A percentile compares a stretch with the other conserved stretches of the same genome.
phyloP scores from a whole-genome alignment of 495 filamentous ascomycete species.

The Podospora appendiculata region DNA sequence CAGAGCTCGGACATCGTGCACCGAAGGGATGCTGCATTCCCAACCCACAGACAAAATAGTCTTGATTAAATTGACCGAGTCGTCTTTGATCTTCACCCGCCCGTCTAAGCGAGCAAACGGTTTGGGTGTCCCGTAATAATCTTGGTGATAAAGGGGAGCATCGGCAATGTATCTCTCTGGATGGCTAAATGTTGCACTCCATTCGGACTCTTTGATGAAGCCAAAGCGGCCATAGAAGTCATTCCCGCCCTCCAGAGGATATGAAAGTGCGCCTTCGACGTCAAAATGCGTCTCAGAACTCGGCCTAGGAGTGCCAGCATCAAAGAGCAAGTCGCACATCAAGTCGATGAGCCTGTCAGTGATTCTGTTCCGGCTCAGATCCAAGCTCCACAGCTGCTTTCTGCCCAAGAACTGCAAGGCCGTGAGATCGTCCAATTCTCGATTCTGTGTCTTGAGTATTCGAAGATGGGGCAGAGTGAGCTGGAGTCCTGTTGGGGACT shows the following conservation, averaged over 20 bases:
- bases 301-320: slow-evolving; percentile 6
- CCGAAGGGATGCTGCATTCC: neutral
- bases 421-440: slow-evolving; percentile 27
- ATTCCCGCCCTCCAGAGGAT: slow-evolving; percentile 11
- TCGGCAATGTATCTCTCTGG: slow-evolving; percentile 32
- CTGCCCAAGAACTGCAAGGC: slow-evolving; percentile 23
- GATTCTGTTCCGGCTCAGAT: slow-evolving; percentile 35
- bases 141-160: slow-evolving; percentile 24
- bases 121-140: neutral
- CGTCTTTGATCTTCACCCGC: slow-evolving; percentile 12
- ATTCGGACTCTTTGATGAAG: slow-evolving; percentile 29
- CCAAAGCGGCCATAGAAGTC: slow-evolving; percentile 24
- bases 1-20: slow-evolving; percentile 6
- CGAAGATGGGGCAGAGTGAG: slow-evolving; percentile 27
- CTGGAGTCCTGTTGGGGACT: slow-evolving; percentile 17
- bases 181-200: slow-evolving; percentile 24
- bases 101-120: slow-evolving; percentile 23
- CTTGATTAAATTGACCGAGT: slow-evolving; percentile 25
- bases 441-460: slow-evolving; percentile 29
- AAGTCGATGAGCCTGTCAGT: slow-evolving; percentile 22
- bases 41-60: slow-evolving; percentile 13
- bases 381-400: slow-evolving; percentile 36
- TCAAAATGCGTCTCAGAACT: slow-evolving; percentile 15
- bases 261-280: slow-evolving; percentile 26
- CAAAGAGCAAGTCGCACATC: slow-evolving; percentile 17